These are phyloP conservation scores for Hordeum vulgare DNA, from an alignment of 176 grass and related monocot species.

Conservation along the genomic window DNA sequence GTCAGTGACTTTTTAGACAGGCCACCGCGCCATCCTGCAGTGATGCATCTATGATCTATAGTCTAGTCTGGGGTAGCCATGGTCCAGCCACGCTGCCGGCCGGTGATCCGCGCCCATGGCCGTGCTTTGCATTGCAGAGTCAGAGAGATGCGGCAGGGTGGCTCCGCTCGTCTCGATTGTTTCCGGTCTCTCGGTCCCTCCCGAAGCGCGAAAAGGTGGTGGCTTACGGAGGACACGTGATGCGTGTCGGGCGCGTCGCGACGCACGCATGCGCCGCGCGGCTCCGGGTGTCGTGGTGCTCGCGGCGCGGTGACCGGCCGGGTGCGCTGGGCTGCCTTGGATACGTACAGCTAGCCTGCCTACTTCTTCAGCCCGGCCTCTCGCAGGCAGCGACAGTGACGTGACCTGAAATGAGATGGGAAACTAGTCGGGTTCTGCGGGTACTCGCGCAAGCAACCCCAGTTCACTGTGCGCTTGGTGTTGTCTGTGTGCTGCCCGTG, in stretches of 20 bases:
- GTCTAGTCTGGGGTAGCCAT: background rate
- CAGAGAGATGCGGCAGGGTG: background rate
- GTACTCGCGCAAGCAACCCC: too few relatives aligned
- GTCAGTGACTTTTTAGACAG: conserved; percentile 22
- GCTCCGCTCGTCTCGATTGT: background rate
- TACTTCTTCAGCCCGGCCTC: background rate
- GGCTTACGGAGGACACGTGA: background rate
- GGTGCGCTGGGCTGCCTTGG: background rate
- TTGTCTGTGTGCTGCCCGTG: conserved; percentile 7
- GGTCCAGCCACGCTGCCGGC: background rate
- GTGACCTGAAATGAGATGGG: background rate
- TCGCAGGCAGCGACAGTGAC: background rate
- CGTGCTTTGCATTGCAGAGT: background rate
- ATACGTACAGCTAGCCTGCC: background rate
- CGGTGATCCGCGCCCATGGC: background rate
- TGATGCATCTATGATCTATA: background rate
- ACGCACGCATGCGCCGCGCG: background rate
- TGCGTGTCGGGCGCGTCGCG: conserved; percentile 12
- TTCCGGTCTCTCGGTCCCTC: background rate
- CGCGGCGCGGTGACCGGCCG: background rate
- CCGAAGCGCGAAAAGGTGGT: background rate
- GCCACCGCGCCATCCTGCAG: background rate
- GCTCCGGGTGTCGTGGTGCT: background rate
- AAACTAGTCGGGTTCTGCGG: background rate
- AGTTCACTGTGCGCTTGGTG: background rate